Evolutionary conservation across 495 filamentous ascomycete species (phyloP).

Genomic region (Aspergillus affinis): DNA sequence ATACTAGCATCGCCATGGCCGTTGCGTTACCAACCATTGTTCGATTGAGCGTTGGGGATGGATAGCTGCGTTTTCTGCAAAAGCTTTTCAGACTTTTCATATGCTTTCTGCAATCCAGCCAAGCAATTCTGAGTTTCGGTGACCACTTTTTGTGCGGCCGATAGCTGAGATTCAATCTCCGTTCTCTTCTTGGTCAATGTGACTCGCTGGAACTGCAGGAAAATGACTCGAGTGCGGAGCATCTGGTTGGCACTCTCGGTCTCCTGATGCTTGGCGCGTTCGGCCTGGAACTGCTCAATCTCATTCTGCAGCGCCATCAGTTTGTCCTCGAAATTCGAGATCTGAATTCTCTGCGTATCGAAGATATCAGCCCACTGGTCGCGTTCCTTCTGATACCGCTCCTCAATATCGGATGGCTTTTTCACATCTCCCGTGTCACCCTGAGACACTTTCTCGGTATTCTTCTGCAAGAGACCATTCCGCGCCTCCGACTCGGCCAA

Average conservation of each 20-base stretch:
- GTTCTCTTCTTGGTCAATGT: background rate
- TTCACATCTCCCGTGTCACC: background rate
- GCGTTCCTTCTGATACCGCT: background rate
- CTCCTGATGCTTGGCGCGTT: background rate
- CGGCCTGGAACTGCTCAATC: background rate
- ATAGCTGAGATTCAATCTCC: background rate
- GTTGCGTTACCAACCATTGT: too few relatives aligned
- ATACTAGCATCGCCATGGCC: too few relatives aligned
- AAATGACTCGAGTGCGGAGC: background rate
- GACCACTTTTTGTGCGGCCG: too few relatives aligned
- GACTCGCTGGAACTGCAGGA: background rate
- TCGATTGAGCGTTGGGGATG: background rate
- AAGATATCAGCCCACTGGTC: background rate
- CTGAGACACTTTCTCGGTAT: background rate
- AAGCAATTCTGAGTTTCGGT: background rate
- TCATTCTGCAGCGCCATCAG: background rate
- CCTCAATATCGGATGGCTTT: background rate
- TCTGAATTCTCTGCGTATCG: background rate
- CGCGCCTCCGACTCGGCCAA: background rate
- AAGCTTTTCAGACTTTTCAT: background rate
- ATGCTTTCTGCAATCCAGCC: background rate
- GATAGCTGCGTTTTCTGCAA: background rate
- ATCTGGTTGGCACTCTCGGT: background rate
- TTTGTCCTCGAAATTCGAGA: background rate
- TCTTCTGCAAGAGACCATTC: background rate